A percentile compares a stretch with the other conserved stretches of the same genome.
phyloP scores from a whole-genome alignment of 208 protist genomes.

The Crithidia brevicula region DNA sequence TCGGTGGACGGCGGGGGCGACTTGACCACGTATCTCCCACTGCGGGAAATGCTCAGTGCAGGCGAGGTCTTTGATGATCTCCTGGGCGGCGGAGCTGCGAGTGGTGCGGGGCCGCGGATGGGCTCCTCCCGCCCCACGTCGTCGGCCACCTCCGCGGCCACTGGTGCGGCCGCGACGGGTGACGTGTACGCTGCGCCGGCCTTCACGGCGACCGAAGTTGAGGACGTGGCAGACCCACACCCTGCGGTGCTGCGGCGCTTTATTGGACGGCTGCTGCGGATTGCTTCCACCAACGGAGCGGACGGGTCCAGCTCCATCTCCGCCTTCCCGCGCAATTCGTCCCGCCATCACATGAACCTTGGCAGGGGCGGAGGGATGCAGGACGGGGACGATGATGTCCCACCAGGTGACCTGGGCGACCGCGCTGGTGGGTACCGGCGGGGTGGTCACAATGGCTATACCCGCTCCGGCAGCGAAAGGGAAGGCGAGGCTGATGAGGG shows the following conservation, averaged over 20 bases:
- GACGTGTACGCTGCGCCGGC: constrained; percentile 2
- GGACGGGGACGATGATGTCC: background rate
- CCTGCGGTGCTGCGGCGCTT: constrained; percentile 38
- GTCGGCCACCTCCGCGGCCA: background rate
- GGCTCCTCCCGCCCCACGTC: background rate
- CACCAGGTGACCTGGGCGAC: constrained; percentile 1
- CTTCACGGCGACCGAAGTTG: constrained; percentile 10
- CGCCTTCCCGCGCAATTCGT: constrained; percentile 4
- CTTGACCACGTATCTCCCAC: constrained; percentile 20
- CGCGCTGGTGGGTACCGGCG: background rate
- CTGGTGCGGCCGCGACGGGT: constrained; percentile 1
- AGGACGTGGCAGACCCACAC: constrained; percentile 32
- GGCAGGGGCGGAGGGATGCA: constrained; percentile 7
- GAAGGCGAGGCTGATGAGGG: background rate
- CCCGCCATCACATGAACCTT: constrained; percentile 8
- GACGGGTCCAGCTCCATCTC: background rate
- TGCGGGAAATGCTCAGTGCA: constrained; percentile 20
- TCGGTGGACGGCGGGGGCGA: constrained; percentile 10
- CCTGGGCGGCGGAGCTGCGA: background rate
- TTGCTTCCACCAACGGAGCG: constrained; percentile 19
- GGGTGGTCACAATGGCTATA: background rate
- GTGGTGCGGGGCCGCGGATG: background rate
- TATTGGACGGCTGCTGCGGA: constrained; percentile 35
- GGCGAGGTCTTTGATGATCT: constrained; percentile 15
- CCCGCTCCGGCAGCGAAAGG: constrained; percentile 8